A percentile compares a stretch with the other conserved stretches of the same genome.
Evolutionary conservation across 2,329 filamentous ascomycete genomes (phyloP).

Genomic region (Thyridium curvatum): DNA sequence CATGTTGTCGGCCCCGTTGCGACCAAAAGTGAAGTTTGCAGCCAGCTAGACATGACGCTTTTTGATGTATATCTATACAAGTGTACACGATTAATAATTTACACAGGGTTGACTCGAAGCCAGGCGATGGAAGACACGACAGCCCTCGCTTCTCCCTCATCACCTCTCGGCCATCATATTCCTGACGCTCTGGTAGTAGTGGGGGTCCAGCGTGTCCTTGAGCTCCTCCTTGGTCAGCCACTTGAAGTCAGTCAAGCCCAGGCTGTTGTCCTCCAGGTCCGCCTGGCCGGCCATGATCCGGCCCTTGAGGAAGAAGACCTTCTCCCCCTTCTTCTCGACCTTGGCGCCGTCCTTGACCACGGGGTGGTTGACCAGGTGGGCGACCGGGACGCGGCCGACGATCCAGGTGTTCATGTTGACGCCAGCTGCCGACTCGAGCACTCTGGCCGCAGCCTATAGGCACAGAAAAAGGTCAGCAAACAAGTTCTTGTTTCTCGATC

Average conservation of each 20-base stretch:
- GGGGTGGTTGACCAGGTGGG: constrained; percentile 61
- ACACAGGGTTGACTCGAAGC: no score
- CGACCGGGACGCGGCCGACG: constrained; percentile 83
- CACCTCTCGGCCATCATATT: constrained; percentile 80
- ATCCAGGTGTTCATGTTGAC: constrained; percentile 99
- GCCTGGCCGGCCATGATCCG: constrained; percentile 97
- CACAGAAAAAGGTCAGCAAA: not conserved
- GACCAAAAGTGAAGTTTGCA: no score
- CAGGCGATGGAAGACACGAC: not conserved
- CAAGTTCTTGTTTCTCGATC: not conserved
- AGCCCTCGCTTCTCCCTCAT: constrained; percentile 6
- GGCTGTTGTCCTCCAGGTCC: constrained; percentile 63
- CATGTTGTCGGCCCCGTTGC: no score
- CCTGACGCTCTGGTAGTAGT: constrained; percentile 69
- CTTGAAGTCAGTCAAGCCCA: constrained; percentile 75
- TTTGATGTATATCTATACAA: not conserved
- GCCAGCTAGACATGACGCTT: constrained; percentile 4
- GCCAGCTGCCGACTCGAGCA: constrained; percentile 71
- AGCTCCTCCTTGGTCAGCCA: constrained; percentile 93
- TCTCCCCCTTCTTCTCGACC: constrained; percentile 54
- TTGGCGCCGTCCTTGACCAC: constrained; percentile 26
- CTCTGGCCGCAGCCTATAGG: constrained; percentile 70
- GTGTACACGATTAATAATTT: not conserved
- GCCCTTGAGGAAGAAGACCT: constrained; percentile 93
- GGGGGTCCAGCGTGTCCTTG: constrained; percentile 52